phyloP scores from a whole-genome alignment of 2,329 filamentous ascomycete genomes.

The Talaromyces atroroseus region DNA sequence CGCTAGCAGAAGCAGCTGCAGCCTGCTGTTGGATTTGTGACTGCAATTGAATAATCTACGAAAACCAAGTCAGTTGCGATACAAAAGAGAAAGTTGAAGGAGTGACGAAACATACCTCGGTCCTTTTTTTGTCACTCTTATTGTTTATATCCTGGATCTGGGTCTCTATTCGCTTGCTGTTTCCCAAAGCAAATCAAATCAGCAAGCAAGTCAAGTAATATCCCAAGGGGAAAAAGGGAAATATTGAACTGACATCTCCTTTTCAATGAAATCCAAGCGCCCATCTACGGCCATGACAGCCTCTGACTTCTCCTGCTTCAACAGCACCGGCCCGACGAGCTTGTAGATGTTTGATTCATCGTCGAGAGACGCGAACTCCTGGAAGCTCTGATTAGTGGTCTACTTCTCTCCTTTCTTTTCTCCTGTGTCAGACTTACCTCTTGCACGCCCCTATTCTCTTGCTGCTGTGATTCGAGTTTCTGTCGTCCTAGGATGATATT shows the following conservation, averaged over 20 bases:
- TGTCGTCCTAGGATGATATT: constrained; percentile 71
- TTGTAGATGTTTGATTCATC: constrained; percentile 93
- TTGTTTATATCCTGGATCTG: constrained; percentile 61
- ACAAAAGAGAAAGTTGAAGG: neutral
- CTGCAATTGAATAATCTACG: constrained; percentile 13
- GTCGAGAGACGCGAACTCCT: constrained; percentile 77
- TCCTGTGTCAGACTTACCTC: constrained; percentile 48
- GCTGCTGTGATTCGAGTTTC: constrained; percentile 84
- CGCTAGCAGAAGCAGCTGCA: constrained; percentile 26
- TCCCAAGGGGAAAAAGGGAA: neutral
- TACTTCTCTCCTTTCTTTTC: too few relatives aligned
- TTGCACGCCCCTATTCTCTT: constrained; percentile 85
- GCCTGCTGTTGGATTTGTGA: constrained; percentile 30
- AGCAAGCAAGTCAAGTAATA: neutral
- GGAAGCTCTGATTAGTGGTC: neutral
- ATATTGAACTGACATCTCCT: constrained; percentile 66
- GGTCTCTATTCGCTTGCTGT: constrained; percentile 60
- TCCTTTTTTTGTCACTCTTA: constrained; percentile 60
- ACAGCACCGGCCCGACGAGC: constrained; percentile 80
- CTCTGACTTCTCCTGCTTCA: constrained; percentile 92
- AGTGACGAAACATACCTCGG: constrained; percentile 50
- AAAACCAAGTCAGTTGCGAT: neutral
- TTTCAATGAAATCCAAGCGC: constrained; percentile 83
- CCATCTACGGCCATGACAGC: constrained; percentile 87
- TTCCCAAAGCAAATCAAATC: neutral